Base-by-base conservation (phyloP, 2,329 filamentous ascomycete species). In the Pezicula carpinea region DNA sequence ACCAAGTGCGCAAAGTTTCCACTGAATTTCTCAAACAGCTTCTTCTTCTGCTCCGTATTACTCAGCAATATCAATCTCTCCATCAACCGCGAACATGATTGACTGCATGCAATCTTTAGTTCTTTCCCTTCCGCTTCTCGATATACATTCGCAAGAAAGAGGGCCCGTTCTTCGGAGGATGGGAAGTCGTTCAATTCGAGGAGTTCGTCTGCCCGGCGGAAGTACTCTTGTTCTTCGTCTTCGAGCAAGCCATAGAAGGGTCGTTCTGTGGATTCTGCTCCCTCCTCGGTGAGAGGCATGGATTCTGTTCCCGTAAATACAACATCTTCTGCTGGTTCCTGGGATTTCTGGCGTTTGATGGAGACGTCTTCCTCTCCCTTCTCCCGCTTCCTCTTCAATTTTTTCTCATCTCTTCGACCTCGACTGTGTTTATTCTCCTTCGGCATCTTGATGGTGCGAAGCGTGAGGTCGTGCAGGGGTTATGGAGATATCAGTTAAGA, bases 151-250 rank as follows among this genome's bases (percentile, higher is more conserved):
- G 85, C 81, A 39, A 97, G 68, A 60, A 89, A 90, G 41, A 85
- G 60, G 45, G 74, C 71, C 48, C 83, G 78, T 56, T 90, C 86
- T 56, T 96, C 89, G 44, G 80, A 66, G 33, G 83, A 82, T 34
- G 79, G 80, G 64, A 97, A 97, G 64, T 92, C 82, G 69, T 97
- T 93, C 56, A 89, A 69, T 66, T 96, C 91, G 50, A 99, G 82
- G 69, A 95, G 76, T 65, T 95, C 87, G 71, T 95, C 91, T 45
- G 91, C 90, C 40, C 83, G 82, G 56, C 88, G 85, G 68, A 97
- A 99, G 67, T 96, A 96, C 66, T 96, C 91, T 64, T 96, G 89
- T 72, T 99, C 93, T 56, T 95, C 82, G 46, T 95, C 85, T 59
- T 89, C 87, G 21, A 99, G 83, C 74, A 96, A 84, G 54, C 93